phyloP scores from a whole-genome alignment of 2,329 filamentous ascomycete species.

The Chalara sp. region DNA sequence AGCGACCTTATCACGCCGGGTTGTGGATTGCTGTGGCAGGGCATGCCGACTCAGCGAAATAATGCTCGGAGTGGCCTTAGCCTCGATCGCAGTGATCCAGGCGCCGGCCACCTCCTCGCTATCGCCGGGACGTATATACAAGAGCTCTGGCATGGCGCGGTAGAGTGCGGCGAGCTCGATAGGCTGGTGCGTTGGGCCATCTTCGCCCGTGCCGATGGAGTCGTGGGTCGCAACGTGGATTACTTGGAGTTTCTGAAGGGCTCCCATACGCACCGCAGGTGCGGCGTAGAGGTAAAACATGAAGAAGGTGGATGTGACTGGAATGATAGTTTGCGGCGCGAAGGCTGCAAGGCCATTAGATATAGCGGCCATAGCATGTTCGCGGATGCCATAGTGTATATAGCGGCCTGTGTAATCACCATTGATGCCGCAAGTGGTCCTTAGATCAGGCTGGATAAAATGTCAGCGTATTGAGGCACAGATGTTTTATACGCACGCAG shows the following conservation, averaged over 20 bases:
- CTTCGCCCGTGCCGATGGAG: slow-evolving; percentile 49
- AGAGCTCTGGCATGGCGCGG: slow-evolving; percentile 54
- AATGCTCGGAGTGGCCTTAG: slow-evolving; percentile 35
- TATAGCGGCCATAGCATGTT: neutral
- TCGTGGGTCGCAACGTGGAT: slow-evolving; percentile 57
- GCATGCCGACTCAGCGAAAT: slow-evolving; percentile 41
- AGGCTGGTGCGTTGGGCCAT: slow-evolving; percentile 56
- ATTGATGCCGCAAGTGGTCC: neutral
- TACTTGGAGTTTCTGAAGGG: slow-evolving; percentile 43
- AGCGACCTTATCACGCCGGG: neutral
- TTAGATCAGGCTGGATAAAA: neutral
- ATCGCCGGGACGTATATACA: slow-evolving; percentile 53
- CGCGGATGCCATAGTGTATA: neutral
- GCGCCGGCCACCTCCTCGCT: slow-evolving; percentile 50
- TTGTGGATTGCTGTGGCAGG: slow-evolving; percentile 29
- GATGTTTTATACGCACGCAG: neutral
- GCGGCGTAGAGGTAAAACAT: neutral
- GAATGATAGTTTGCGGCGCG: neutral
- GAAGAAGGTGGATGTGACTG: neutral
- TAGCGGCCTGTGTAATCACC: neutral
- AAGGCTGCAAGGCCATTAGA: neutral
- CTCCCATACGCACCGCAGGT: slow-evolving; percentile 46
- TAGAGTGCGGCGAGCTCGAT: slow-evolving; percentile 49
- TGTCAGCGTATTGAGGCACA: too few species aligned
- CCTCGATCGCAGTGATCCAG: slow-evolving; percentile 38